Conservation (phyloP, 1,284 basidiomycete genomes). For the Cryptococcus wingfieldii region DNA sequence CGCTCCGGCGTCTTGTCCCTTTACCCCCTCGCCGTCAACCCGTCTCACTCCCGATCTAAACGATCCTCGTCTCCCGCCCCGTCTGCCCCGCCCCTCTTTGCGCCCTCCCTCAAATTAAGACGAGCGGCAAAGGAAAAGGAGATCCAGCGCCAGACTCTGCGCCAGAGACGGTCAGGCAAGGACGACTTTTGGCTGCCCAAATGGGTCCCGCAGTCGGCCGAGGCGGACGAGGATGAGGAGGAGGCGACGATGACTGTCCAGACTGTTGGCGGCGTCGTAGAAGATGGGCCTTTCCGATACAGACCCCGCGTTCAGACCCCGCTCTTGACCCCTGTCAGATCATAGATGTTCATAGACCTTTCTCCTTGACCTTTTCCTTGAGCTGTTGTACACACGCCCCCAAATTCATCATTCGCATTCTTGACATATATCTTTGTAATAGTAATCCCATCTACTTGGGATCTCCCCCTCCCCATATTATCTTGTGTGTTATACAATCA, state of each 20-base stretch:
- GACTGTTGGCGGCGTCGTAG: conserved; percentile 18
- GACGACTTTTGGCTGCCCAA: conserved; percentile 23
- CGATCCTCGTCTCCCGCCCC: conserved; percentile 10
- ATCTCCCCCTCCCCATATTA: too few species aligned
- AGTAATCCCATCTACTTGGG: too few species aligned
- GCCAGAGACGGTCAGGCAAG: conserved; percentile 22
- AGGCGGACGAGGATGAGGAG: conserved; percentile 19
- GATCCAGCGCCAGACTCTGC: conserved; percentile 23
- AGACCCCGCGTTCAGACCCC: conserved; percentile 5
- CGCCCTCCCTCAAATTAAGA: conserved; percentile 26
- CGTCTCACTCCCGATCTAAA: conserved; percentile 24
- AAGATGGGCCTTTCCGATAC: conserved; percentile 28
- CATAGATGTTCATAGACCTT: not conserved
- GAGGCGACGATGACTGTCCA: conserved; percentile 8
- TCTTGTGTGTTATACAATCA: too few species aligned
- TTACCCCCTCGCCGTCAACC: conserved; percentile 40
- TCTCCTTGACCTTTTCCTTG: not conserved
- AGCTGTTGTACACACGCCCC: too few species aligned
- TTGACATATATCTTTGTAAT: not conserved
- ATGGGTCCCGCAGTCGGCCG: conserved; percentile 26
- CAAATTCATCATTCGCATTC: not conserved
- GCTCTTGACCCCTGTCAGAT: not conserved
- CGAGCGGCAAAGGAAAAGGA: conserved; percentile 28
- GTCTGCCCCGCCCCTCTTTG: conserved; percentile 36
- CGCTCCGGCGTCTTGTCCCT: conserved; percentile 40